phyloP scores from a whole-genome alignment of 768 basidiomycete genomes.

The Amanita molliuscula region DNA sequence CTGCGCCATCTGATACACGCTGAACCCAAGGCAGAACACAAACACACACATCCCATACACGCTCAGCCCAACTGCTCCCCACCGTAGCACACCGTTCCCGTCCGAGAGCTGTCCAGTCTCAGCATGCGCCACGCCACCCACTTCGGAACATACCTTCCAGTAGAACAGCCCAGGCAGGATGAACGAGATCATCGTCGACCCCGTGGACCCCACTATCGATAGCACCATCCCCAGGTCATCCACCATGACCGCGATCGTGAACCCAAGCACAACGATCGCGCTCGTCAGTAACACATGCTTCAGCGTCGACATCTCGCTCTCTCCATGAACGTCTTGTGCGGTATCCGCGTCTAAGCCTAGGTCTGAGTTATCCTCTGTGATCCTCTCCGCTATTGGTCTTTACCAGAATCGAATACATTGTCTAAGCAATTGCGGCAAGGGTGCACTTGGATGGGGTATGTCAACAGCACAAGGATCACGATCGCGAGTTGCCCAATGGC shows the following conservation, averaged over 20 bases:
- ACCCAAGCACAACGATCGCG: slow-evolving; percentile 53
- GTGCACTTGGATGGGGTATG: slow-evolving; percentile 90
- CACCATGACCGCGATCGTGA: slow-evolving; percentile 68
- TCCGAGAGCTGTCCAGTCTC: slow-evolving; percentile 47
- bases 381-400: slow-evolving; percentile 19
- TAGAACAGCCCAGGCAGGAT: slow-evolving; percentile 91
- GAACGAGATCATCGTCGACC: slow-evolving; percentile 94
- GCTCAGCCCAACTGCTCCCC: slow-evolving; percentile 53
- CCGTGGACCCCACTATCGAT: slow-evolving; percentile 94
- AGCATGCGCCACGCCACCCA: slow-evolving; percentile 3
- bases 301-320: slow-evolving; percentile 49
- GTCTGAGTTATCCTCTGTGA: slow-evolving; percentile 23
- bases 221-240: slow-evolving; percentile 77
- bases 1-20: slow-evolving; percentile 57
- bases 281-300: slow-evolving; percentile 67
- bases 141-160: slow-evolving; percentile 58
- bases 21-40: slow-evolving; percentile 77
- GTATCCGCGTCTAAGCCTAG: slow-evolving; percentile 28
- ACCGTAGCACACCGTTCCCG: slow-evolving; percentile 45
- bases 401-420: slow-evolving; percentile 62
- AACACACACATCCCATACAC: slow-evolving; percentile 74
- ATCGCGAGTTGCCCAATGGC: slow-evolving; percentile 92
- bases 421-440: slow-evolving; percentile 89
- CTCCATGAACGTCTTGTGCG: slow-evolving; percentile 41
- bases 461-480: slow-evolving; percentile 80